A percentile compares a stretch with the other conserved stretches of the same genome.
Evolutionary conservation across 257 asterid species (phyloP).

Genomic region (Solanum ahanhuiri): DNA sequence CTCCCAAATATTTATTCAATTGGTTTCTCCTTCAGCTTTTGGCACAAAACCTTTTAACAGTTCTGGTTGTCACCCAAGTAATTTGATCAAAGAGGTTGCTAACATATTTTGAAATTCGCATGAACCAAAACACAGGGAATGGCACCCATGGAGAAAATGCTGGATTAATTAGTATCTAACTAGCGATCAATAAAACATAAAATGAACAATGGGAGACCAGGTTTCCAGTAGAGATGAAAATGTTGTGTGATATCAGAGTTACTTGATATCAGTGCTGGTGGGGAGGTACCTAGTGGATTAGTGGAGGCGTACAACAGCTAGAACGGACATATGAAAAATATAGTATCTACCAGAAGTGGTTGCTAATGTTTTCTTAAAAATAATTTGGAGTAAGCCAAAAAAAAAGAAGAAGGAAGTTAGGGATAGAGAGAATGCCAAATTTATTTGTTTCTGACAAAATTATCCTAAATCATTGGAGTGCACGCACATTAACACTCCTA

Average conservation of each 20-base stretch:
- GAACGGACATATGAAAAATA: not conserved
- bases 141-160: not conserved
- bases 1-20: not conserved
- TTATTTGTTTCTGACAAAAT: not conserved
- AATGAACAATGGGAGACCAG: not conserved
- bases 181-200: not conserved
- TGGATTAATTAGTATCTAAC: not conserved
- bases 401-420: not conserved
- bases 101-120: not conserved
- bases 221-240: not conserved
- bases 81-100: not conserved
- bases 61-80: not conserved
- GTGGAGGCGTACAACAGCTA: not conserved
- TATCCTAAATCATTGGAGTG: not conserved
- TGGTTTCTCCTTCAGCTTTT: not conserved
- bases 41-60: not conserved
- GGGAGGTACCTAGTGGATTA: not conserved
- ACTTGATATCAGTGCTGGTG: not conserved
- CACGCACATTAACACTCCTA: not conserved
- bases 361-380: not conserved
- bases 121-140: not conserved
- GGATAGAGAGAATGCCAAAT: not conserved
- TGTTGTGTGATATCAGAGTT: not conserved
- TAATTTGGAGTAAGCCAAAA: not conserved
- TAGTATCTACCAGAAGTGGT: not conserved